A percentile compares a stretch with the other conserved stretches of the same genome.
These are phyloP conservation scores for Dillenia turbinata DNA, from an alignment of 164 flowering plant genomes.

Conservation along the genomic window DNA sequence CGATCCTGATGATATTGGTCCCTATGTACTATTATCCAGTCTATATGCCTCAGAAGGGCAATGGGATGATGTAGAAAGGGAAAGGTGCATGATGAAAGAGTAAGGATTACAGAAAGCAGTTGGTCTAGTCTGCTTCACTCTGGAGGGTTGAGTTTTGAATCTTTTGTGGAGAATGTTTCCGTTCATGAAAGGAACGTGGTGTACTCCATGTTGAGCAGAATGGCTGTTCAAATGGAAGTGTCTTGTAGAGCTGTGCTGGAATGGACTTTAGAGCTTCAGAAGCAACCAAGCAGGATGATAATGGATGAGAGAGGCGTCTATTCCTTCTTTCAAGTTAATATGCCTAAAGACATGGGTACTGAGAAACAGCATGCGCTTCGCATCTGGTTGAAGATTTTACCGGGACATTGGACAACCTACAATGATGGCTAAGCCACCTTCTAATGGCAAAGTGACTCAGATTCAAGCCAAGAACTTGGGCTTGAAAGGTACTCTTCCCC, in stretches of 20 bases:
- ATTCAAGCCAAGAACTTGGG: constrained; percentile 55
- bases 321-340: too few species aligned
- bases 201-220: constrained; percentile 49
- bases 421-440: too few species aligned
- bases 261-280: too few species aligned
- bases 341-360: too few species aligned
- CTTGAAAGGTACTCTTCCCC: constrained; percentile 51
- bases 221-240: constrained; percentile 41
- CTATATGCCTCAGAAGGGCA: constrained; percentile 57
- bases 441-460: constrained; percentile 38
- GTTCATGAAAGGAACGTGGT: constrained; percentile 38
- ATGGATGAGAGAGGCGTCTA: too few species aligned
- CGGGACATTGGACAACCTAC: too few species aligned
- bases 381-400: too few species aligned
- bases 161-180: constrained; percentile 16
- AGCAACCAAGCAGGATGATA: too few species aligned
- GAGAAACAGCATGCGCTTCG: too few species aligned
- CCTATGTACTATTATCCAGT: constrained; percentile 51
- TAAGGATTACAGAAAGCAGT: constrained; percentile 29
- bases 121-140: constrained; percentile 28
- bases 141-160: constrained; percentile 7
- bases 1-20: constrained; percentile 48
- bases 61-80: constrained; percentile 59
- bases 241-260: constrained; percentile 10
- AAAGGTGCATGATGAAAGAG: constrained; percentile 46